phyloP scores from a whole-genome alignment of 495 filamentous ascomycete genomes.

The Poronia punctata region DNA sequence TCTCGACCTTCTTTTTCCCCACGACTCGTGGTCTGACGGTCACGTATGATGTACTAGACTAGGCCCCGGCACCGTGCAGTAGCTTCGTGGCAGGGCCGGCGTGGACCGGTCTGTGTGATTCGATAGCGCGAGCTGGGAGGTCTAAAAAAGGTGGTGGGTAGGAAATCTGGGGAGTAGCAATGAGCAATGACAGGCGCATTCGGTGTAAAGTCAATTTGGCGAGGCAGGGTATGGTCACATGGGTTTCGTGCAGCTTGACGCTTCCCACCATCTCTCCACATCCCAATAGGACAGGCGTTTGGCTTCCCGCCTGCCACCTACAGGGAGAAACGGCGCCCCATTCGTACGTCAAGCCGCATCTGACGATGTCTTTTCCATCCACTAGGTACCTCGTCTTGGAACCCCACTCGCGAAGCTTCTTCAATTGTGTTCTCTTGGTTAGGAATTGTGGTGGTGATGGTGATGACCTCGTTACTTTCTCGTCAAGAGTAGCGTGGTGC shows the following conservation, averaged over 20 bases:
- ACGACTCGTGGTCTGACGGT: conserved; percentile 3
- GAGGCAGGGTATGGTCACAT: conserved; percentile 22
- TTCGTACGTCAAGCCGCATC: conserved; percentile 11
- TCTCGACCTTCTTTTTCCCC: not conserved
- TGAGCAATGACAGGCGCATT: conserved; percentile 11
- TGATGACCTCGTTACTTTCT: not conserved
- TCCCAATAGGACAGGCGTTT: not conserved
- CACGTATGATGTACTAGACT: conserved; percentile 9
- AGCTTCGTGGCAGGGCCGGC: conserved; percentile 5
- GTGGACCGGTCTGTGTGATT: conserved; percentile 12
- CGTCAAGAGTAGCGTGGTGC: too few species aligned
- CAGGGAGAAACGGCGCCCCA: not conserved
- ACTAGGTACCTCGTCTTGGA: too few species aligned
- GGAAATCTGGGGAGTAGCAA: conserved; percentile 1
- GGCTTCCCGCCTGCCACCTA: conserved; percentile 4
- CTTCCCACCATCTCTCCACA: not conserved
- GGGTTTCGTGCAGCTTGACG: conserved; percentile 20
- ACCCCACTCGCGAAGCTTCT: not conserved
- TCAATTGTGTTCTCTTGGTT: not conserved
- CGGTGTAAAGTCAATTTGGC: conserved; percentile 24
- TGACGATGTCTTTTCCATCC: too few species aligned
- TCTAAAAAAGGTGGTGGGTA: conserved; percentile 1
- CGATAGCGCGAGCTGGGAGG: conserved; percentile 4
- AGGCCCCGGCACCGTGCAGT: conserved; percentile 10
- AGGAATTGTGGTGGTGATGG: not conserved